Base-by-base conservation (phyloP, 139 green algal genomes). In the Ettlia oleoabundans region DNA sequence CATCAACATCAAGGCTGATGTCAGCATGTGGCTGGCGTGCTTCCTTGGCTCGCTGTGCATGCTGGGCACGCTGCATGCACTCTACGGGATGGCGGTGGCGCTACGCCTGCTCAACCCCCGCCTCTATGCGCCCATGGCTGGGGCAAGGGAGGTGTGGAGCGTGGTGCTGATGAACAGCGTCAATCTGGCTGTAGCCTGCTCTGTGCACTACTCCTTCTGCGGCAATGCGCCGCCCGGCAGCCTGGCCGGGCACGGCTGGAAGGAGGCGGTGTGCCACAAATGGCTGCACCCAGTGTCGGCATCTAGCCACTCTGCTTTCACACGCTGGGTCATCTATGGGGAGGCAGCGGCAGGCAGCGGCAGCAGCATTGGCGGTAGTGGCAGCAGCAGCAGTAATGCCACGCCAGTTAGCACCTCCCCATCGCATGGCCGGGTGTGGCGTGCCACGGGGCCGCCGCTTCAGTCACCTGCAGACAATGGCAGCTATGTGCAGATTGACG, bases 121-220 rank as follows among this genome's bases (percentile, higher is more conserved):
- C 47, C 21, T 78, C 43, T 68, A 61, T 35, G 68, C 52, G 52
- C 73, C 73, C 35, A 28, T 53, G 30, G 53, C 70, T 3, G 76
- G 72, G 10, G n/a, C 52, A 21, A 62, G 26, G 37, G 82, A 90
- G 68, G 70, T 91, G 55, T 87, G 72, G 58, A 85, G 82, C 33
- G 82, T 87, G 22, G 83, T 94, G 32, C 19, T 94, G 4, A 82
- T 97, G n/a, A 97, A 97, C 80, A 86, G 74, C 81, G 76, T 90
- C 35, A 92, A 79, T n/a, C 86, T 96, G 19, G 89, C 90, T 1
- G 81, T 91, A 5, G 72, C 68, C 58, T 90, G 84, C 88, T 95
- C 89, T 61, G 92, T 91, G 8, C 97, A 95, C 66, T 93, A 94
- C 82, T 89, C 86, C 51, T 93, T 96, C 28, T 97, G 94, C 76